These are phyloP conservation scores for Aphanomyces cochlioides DNA, from an alignment of 352 stramenopile species.

Conservation along the genomic window DNA sequence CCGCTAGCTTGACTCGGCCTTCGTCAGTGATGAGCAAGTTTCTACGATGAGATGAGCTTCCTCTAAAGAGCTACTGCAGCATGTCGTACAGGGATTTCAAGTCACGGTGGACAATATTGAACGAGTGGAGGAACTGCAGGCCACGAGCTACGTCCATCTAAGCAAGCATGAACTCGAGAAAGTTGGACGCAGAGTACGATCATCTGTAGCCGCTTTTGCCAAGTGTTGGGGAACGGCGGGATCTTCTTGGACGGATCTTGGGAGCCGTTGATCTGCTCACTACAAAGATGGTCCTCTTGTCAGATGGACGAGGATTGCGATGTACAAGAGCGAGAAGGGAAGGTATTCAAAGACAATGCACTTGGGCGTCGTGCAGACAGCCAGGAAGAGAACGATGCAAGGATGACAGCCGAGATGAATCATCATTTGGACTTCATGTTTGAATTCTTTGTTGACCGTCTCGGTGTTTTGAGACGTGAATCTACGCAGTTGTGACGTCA, in stretches of 20 bases:
- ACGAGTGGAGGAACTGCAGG: conserved; percentile 73
- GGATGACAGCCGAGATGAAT: conserved; percentile 54
- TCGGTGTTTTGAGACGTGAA: conserved; percentile 28
- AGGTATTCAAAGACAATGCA: conserved; percentile 74
- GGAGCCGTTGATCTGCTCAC: conserved; percentile 70
- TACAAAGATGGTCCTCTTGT: conserved; percentile 29
- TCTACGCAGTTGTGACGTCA: neutral
- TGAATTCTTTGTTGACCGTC: conserved; percentile 62
- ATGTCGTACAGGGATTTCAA: conserved; percentile 75
- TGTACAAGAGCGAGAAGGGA: conserved; percentile 73
- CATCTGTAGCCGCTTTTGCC: conserved; percentile 74
- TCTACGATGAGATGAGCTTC: conserved; percentile 33
- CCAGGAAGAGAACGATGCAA: conserved; percentile 67
- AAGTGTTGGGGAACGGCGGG: conserved; percentile 60
- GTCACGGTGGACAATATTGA: conserved; percentile 76
- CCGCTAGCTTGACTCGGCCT: conserved; percentile 66
- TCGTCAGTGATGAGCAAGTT: conserved; percentile 72
- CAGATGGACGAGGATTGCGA: neutral
- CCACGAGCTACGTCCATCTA: conserved; percentile 65
- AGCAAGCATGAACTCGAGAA: neutral
- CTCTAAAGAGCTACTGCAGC: neutral
- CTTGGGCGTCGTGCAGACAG: conserved; percentile 52
- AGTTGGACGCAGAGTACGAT: conserved; percentile 42
- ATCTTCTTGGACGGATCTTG: conserved; percentile 51
- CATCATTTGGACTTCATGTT: conserved; percentile 77